phyloP scores from a whole-genome alignment of 148 eudicot species.

The Amaranthus palmeri region DNA sequence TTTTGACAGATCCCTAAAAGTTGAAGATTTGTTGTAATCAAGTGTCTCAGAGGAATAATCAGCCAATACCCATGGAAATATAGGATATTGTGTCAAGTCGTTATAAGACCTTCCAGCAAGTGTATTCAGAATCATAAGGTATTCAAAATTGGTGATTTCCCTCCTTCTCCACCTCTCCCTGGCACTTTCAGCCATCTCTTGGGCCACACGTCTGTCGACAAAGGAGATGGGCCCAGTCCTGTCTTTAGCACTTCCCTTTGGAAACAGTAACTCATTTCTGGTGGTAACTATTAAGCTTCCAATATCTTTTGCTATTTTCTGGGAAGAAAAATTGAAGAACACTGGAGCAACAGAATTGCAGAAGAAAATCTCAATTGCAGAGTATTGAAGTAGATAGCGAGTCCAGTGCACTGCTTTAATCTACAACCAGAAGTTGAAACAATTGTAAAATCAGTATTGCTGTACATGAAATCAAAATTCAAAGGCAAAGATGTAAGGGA shows the following conservation, averaged over 20 bases:
- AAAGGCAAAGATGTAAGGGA: constrained; percentile 3
- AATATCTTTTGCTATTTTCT: constrained; percentile 81
- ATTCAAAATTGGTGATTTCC: constrained; percentile 94
- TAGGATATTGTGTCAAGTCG: constrained; percentile 98
- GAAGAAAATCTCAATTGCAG: constrained; percentile 91
- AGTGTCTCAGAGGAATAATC: constrained; percentile 89
- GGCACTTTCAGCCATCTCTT: constrained; percentile 90
- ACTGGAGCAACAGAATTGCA: constrained; percentile 72
- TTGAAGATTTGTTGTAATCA: constrained; percentile 90
- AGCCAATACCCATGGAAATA: constrained; percentile 95
- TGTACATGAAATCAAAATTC: constrained; percentile 5
- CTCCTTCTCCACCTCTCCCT: constrained; percentile 96
- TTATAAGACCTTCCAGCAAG: constrained; percentile 96
- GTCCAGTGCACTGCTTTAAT: constrained; percentile 97
- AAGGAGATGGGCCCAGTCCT: constrained; percentile 65
- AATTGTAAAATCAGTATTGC: constrained; percentile 5
- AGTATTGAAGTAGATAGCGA: constrained; percentile 87
- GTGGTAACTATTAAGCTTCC: constrained; percentile 73
- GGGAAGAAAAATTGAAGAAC: constrained; percentile 80
- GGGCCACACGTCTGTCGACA: constrained; percentile 86
- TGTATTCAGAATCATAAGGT: constrained; percentile 89
- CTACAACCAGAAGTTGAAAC: constrained; percentile 34
- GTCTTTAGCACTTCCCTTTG: constrained; percentile 69
- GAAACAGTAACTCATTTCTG: constrained; percentile 73
- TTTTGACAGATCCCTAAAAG: constrained; percentile 92